Percentiles rank a stretch among this genome's conserved stretches.
These are phyloP conservation scores for Corchorus olitorius DNA, from an alignment of 345 rosid species.

Conservation along the genomic window DNA sequence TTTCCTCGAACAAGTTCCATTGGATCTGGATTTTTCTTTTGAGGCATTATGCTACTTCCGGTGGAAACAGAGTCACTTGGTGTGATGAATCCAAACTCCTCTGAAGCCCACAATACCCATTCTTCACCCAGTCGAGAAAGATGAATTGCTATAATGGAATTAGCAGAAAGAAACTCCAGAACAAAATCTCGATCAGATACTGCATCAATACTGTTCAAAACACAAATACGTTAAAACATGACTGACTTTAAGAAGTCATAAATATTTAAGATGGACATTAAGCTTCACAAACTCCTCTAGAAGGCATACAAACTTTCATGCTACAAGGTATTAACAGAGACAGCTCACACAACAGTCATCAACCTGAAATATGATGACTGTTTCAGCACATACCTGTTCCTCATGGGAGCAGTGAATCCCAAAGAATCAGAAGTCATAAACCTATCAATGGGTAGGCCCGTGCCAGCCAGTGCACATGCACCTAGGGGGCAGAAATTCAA, in stretches of 20 bases:
- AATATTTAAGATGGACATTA: not conserved
- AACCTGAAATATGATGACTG: slow-evolving; percentile 1
- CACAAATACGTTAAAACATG: slow-evolving; percentile 2
- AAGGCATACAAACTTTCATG: not conserved
- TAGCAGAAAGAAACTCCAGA: slow-evolving; percentile 77
- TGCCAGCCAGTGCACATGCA: slow-evolving; percentile 98
- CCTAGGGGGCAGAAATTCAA: slow-evolving; percentile 86
- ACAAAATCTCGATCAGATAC: slow-evolving; percentile 93
- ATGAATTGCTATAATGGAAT: slow-evolving; percentile 78
- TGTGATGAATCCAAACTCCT: slow-evolving; percentile 87
- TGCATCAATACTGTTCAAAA: slow-evolving; percentile 74
- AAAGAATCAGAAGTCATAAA: slow-evolving; percentile 75
- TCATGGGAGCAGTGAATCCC: slow-evolving; percentile 84
- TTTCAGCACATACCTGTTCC: slow-evolving; percentile 70
- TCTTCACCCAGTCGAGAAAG: slow-evolving; percentile 97
- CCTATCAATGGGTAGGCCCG: slow-evolving; percentile 91
- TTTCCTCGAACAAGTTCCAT: slow-evolving; percentile 98
- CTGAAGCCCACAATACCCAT: slow-evolving; percentile 99
- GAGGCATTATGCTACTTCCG: slow-evolving; percentile 99
- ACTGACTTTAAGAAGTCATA: not conserved
- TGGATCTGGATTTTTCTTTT: slow-evolving; percentile 98
- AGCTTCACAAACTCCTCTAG: not conserved
- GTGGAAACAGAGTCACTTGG: slow-evolving; percentile 93
- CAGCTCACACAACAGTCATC: not conserved
- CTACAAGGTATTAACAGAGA: not conserved